Base-by-base conservation (phyloP, 1,284 basidiomycete genomes). In the Tranzscheliella williamsii region DNA sequence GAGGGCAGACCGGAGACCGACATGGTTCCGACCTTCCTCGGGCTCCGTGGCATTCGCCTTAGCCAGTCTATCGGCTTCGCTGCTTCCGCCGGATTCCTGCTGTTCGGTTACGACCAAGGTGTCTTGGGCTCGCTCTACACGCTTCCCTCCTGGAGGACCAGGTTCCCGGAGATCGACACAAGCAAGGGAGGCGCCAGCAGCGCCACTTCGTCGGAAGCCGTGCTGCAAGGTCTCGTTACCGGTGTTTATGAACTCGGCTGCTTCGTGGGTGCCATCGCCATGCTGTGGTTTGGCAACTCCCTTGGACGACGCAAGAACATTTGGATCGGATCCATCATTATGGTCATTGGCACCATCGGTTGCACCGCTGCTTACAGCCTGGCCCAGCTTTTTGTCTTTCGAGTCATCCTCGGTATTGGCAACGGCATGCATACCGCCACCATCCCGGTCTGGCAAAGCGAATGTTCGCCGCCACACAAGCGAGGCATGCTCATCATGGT, bases 361-460 rank as follows among this genome's bases (percentile, higher is more conserved):
- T 71, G 71, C 54, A 44, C 51, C 13, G 54, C 68, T 24, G 56
- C 67, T 21, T 65, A 58, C 54, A 56, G 42, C 18, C 39, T 73
- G 12, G 67, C 56, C 8, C 46, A 62, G 54, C 61, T 76, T 12
- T 71, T 72, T 42, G 68, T 69, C 27, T 73, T 66, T 34, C 72
- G 73, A 37, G 62, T 76, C 34, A 53, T 76, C 22, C 56, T 67
- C 20, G 73, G 73, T 15, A 67, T 76, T 18, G 73, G 73, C 6
- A 76, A 76, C 49, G 73, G 73, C 7, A 74, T 75, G 63, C 70
- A 76, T 48, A 76, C 73, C 2, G 69, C 73, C 2, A 75, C 73
- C n/a, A 76, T 76, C 23, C 73, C 73, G 4, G 67, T 72, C 20
- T 76, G 73, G 73, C 73, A 76, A 42, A 51, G 47, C 27, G 73